phyloP scores from a whole-genome alignment of 202 grass and related monocot genomes.

The Dendrocalamus latiflorus region DNA sequence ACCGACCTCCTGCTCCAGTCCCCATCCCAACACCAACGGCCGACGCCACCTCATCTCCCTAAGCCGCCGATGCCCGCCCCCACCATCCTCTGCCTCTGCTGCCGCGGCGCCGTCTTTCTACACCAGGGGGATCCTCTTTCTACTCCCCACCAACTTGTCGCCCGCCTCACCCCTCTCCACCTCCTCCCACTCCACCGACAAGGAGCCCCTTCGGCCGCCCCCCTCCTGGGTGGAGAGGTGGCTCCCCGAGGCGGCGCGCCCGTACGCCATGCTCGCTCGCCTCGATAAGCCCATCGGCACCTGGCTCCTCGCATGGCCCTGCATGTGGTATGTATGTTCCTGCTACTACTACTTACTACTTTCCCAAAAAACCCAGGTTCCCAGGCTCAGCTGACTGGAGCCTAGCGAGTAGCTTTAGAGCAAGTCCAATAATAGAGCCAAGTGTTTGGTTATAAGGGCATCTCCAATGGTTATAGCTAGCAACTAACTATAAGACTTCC shows the following conservation, averaged over 20 bases:
- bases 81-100: neutral
- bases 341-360: too few species aligned
- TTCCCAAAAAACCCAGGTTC: too few species aligned
- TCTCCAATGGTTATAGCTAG: too few species aligned
- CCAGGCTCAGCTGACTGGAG: too few species aligned
- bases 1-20: neutral
- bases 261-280: slow-evolving; percentile 57
- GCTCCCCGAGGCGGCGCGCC: slow-evolving; percentile 40
- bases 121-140: neutral
- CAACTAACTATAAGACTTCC: too few species aligned
- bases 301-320: slow-evolving; percentile 80
- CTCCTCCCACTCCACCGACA: too few species aligned
- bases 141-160: neutral
- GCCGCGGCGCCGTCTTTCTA: neutral
- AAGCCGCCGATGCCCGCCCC: neutral
- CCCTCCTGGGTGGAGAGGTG: slow-evolving; percentile 62
- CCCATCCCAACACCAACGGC: neutral
- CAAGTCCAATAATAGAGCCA: too few species aligned
- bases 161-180: neutral
- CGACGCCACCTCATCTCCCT: slow-evolving; percentile 27
- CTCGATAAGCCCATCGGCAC: slow-evolving; percentile 81
- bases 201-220: neutral
- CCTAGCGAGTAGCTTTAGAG: too few species aligned
- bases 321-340: slow-evolving; percentile 51
- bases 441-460: too few species aligned